Evolutionary conservation across 108 stramenopile species (phyloP), one percentile per base, ranked within the genome.

Genomic region (Cyclostephanos tholiformis): DNA sequence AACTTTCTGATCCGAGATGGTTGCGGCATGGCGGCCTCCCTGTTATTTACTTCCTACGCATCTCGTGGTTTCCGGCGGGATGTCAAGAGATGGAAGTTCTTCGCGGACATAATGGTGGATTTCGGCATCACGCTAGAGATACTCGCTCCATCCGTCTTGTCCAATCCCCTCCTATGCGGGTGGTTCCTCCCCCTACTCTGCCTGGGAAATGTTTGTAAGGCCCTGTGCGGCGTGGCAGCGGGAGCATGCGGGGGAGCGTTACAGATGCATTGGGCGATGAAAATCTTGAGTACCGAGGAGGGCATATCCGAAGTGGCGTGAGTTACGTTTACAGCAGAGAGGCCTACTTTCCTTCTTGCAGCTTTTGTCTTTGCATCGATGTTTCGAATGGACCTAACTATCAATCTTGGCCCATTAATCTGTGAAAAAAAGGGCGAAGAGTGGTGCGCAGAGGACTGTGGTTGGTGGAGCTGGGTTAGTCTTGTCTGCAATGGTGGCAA

Each of bases 1-100:
- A 91, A 94, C 66, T 94, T 89, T 60, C 64, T 94, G 43, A 84
- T 90, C 44, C 88, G 93, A 13, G 93, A 94, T 71, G 93, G 91
- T 4, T 91, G 87, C 55, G 93, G 93, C 11, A 94, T 91, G 90
- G 67, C 77, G 4, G 90, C 89, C 0, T 88, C 85, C 4, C 66
- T 94, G 57, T 63, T 90, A 19, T 94, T 94, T 58, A 94, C 93
- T 9, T 85, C 86, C 11, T 69, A 75, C n/a, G 87, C 86, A 17
- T 74, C 93, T 4, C 67, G 79, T 8, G 65, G 72, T 29, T 94
- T 94, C 72, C 75, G 86, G 43, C 57, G 80, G 30, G 85, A 94
- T 67, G 83, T 89, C 8, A 94, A 94, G 69, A 69, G 88, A 69
- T 94, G 93, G 93, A 82, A 89, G 26, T 69, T 85, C 16, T 90